These are phyloP conservation scores for Mortierella sp. DNA, from an alignment of 371 early-diverging fungal genomes.

Conservation along the genomic window DNA sequence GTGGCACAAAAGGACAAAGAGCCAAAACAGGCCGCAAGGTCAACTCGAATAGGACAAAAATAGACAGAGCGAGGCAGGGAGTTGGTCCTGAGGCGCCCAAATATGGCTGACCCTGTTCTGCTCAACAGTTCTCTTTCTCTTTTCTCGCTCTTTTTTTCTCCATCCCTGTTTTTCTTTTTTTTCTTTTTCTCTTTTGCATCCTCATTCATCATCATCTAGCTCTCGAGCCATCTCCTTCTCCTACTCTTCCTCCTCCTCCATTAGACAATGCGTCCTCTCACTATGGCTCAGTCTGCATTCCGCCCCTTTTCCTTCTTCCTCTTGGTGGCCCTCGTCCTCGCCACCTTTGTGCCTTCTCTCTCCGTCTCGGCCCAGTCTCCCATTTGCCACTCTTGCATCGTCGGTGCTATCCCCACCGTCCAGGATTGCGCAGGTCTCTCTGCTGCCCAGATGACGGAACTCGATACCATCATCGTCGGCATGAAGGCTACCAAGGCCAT, in stretches of 20 bases:
- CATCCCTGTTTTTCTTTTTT: neutral
- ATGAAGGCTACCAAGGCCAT: neutral
- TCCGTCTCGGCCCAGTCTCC: conserved; percentile 18
- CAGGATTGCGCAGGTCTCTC: conserved; percentile 18
- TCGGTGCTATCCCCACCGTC: conserved; percentile 16
- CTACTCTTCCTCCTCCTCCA: neutral
- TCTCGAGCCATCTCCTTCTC: neutral
- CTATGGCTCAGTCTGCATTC: conserved; percentile 2
- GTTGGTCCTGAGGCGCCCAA: too few relatives aligned
- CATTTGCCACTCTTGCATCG: conserved; percentile 28
- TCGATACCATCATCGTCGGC: conserved; percentile 26
- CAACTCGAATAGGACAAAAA: too few relatives aligned
- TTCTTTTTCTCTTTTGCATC: neutral
- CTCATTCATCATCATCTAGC: neutral
- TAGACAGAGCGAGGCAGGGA: too few relatives aligned
- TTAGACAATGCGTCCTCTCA: conserved; percentile 20
- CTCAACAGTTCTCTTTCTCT: neutral
- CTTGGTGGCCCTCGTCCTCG: conserved; percentile 8
- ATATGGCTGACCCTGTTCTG: too few relatives aligned
- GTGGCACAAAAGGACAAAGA: too few relatives aligned
- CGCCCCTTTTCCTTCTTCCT: conserved; percentile 11
- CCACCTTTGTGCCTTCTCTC: too few relatives aligned
- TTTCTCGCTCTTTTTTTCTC: neutral
- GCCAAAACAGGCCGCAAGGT: too few relatives aligned
- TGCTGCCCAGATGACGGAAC: conserved; percentile 7